phyloP scores from a whole-genome alignment of 2,329 filamentous ascomycete genomes.

The Didymella keratinophila region DNA sequence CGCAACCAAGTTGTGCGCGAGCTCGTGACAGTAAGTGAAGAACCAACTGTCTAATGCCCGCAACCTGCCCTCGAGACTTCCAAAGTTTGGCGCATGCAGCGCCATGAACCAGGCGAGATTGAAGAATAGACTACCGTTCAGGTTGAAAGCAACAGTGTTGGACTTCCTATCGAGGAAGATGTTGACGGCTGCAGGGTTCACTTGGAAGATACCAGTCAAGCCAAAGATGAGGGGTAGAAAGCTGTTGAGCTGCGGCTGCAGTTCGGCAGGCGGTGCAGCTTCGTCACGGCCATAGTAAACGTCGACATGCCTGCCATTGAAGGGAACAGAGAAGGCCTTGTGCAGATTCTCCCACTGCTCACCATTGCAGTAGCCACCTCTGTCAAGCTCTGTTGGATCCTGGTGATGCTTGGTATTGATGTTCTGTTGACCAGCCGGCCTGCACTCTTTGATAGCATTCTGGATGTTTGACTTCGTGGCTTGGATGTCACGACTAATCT shows the following conservation, averaged over 20 bases:
- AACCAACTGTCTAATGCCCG: conserved; percentile 79
- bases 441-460: conserved; percentile 49
- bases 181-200: conserved; percentile 74
- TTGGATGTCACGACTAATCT: conserved; percentile 46
- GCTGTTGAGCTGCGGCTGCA: conserved; percentile 36
- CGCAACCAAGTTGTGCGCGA: conserved; percentile 89
- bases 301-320: conserved; percentile 45
- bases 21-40: conserved; percentile 92
- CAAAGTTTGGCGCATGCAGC: conserved; percentile 63
- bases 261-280: conserved; percentile 34
- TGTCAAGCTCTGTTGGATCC: conserved; percentile 49
- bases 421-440: conserved; percentile 42
- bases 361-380: conserved; percentile 49
- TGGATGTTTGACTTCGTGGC: conserved; percentile 48
- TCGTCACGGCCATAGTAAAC: conserved; percentile 48
- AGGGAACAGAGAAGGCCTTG: conserved; percentile 48
- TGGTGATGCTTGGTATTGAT: conserved; percentile 48
- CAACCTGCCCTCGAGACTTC: conserved; percentile 48
- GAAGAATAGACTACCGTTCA: conserved; percentile 86
- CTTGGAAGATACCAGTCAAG: conserved; percentile 64
- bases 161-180: conserved; percentile 85
- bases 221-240: conserved; percentile 48
- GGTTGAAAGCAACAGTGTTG: conserved; percentile 91
- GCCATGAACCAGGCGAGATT: conserved; percentile 88
- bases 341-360: conserved; percentile 49